Base-by-base conservation (phyloP, 148 eudicot species). In the Diospyros kaki region DNA sequence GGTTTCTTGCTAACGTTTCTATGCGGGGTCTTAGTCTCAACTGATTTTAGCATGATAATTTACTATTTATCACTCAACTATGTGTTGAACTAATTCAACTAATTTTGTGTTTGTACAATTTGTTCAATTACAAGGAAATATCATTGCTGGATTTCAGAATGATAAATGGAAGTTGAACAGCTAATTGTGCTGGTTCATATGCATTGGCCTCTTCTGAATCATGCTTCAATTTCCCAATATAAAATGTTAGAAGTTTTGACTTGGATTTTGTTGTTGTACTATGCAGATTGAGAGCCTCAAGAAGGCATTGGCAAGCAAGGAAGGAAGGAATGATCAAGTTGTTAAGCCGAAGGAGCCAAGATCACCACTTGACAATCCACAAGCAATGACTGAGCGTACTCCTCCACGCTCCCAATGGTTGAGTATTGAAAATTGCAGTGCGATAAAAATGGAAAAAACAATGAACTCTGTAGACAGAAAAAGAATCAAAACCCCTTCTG, bases 231-330 rank as follows among this genome's bases (percentile, higher is more conserved):
- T 63, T 63, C 68, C 68, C 68, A 9, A 10, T 40, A 64, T 46
- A 46, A 46, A 38, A 11, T 56, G 10, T 12, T 13, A 0, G 44
- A 67, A 3, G 55, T 58, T 28, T 39, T 9, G 7, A 14, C 1
- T 51, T 51, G 17, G 41, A 69, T 69, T 4, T 58, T n/a, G 39
- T 55, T 3, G 7, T 4, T 10, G 60, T 2, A 14, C 14, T 4
- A 61, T 82, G 83, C 87, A 94, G 98, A 78, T 95, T 72, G 97
- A 92, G 75, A 82, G 10, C 74, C 96, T 95, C 45, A 88, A 89
- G 80, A 86, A 78, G 83, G 87, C 81, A 60, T 71, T 95, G 77
- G 81, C 75, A 11, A 85, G 77, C 69, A 85, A 84, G 81, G 86
- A 86, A 66, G 71, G 77, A 18, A 41, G 40, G 68, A 87, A 70